Evolutionary conservation across 169 alveolate species (phyloP).

Genomic region (Haemoproteus tartakovskyi): DNA sequence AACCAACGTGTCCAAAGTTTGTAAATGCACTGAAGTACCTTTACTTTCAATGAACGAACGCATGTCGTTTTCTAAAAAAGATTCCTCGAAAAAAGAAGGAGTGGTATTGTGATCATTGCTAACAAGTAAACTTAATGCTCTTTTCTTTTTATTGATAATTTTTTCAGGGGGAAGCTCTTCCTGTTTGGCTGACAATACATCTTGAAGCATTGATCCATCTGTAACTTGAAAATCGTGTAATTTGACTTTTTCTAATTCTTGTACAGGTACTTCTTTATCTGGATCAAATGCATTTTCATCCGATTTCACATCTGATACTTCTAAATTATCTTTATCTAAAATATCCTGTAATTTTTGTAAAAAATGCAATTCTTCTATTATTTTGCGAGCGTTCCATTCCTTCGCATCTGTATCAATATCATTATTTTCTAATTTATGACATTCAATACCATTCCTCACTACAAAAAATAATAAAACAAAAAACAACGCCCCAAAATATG

Average conservation of each 20-base stretch:
- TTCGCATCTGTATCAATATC: too few species aligned
- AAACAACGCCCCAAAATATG: too few species aligned
- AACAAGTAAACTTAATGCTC: conserved; percentile 10
- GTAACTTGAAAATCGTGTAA: not conserved
- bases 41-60: conserved; percentile 23
- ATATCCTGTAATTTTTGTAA: conserved; percentile 30
- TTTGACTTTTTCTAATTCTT: conserved; percentile 24
- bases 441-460: too few species aligned
- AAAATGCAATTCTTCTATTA: conserved; percentile 36
- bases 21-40: conserved; percentile 18
- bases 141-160: not conserved
- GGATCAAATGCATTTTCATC: conserved; percentile 58
- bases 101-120: conserved; percentile 41
- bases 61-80: conserved; percentile 23
- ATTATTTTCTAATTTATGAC: too few species aligned
- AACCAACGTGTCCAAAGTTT: conserved; percentile 7
- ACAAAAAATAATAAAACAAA: too few species aligned
- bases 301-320: conserved; percentile 20
- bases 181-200: not conserved
- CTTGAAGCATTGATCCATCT: not conserved
- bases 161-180: too few species aligned
- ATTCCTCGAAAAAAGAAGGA: conserved; percentile 56
- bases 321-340: conserved; percentile 30
- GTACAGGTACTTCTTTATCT: conserved; percentile 21
- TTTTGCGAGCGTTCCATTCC: too few species aligned